phyloP scores from a whole-genome alignment of 257 asterid genomes.

The Przewalskia tangutica region DNA sequence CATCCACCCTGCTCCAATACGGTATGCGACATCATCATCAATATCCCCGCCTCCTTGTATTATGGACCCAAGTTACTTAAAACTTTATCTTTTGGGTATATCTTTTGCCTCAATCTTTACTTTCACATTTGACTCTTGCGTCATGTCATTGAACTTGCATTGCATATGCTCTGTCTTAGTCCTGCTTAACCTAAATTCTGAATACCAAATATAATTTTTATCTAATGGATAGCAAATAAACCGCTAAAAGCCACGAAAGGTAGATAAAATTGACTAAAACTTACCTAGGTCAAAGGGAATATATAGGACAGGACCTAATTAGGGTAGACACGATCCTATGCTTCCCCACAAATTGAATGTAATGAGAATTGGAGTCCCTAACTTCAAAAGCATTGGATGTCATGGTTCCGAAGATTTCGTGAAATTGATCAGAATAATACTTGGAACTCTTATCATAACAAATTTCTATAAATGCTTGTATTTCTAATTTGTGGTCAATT shows the following conservation, averaged over 20 bases:
- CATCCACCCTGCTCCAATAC: too few species aligned
- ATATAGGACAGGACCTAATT: background rate
- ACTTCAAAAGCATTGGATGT: background rate
- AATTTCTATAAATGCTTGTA: background rate
- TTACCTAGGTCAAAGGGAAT: conserved; percentile 3
- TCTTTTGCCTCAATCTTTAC: too few species aligned
- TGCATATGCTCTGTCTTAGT: too few species aligned
- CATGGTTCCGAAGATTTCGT: background rate
- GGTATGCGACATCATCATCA: too few species aligned
- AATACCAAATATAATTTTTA: too few species aligned
- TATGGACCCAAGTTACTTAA: too few species aligned
- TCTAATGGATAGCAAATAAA: background rate
- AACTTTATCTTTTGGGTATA: too few species aligned
- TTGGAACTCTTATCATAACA: background rate
- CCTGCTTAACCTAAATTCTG: too few species aligned
- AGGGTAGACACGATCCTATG: background rate
- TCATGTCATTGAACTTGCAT: too few species aligned
- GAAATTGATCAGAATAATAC: background rate
- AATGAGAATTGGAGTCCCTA: background rate
- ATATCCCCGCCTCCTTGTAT: too few species aligned
- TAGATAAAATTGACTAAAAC: background rate
- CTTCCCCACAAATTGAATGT: conserved; percentile 1
- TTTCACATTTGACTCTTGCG: too few species aligned
- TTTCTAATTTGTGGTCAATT: background rate
- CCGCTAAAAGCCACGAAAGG: background rate